Evolutionary conservation across 306 rosid genomes (phyloP).

Genomic region (Pterocarpus macrocarpus): DNA sequence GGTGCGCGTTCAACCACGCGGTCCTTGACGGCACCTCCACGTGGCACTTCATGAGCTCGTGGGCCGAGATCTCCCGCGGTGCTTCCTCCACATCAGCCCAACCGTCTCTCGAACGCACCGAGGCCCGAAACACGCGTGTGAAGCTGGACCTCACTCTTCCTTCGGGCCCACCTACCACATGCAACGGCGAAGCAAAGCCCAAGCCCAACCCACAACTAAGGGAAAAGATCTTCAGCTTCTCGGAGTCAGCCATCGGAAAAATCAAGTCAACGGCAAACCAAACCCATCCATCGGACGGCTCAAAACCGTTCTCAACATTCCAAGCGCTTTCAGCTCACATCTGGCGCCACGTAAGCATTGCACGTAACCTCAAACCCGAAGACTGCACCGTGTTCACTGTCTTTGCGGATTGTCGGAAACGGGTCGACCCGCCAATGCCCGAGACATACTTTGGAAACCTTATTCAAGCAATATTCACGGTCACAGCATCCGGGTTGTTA

Average conservation of each 20-base stretch:
- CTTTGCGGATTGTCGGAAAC: slow-evolving; percentile 86
- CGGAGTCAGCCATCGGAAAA: slow-evolving; percentile 75
- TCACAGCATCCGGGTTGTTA: slow-evolving; percentile 68
- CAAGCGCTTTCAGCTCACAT: slow-evolving; percentile 84
- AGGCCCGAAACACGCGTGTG: slow-evolving; percentile 82
- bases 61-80: slow-evolving; percentile 83
- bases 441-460: slow-evolving; percentile 89
- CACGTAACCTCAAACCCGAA: slow-evolving; percentile 84
- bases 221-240: slow-evolving; percentile 84
- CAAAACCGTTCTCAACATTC: slow-evolving; percentile 91
- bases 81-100: slow-evolving; percentile 56
- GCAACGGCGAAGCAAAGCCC: slow-evolving; percentile 54
- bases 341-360: slow-evolving; percentile 86
- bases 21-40: slow-evolving; percentile 89
- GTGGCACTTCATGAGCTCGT: slow-evolving; percentile 95
- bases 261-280: slow-evolving; percentile 76
- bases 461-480: slow-evolving; percentile 88
- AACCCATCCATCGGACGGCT: slow-evolving; percentile 59
- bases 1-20: slow-evolving; percentile 93
- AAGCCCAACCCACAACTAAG: slow-evolving; percentile 47
- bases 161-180: slow-evolving; percentile 50
- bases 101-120: slow-evolving; percentile 80
- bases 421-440: slow-evolving; percentile 91
- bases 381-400: slow-evolving; percentile 94
- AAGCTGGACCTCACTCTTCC: slow-evolving; percentile 80